Evolutionary conservation across 164 flowering plant genomes (phyloP).

Genomic region (Litsea cubeba): DNA sequence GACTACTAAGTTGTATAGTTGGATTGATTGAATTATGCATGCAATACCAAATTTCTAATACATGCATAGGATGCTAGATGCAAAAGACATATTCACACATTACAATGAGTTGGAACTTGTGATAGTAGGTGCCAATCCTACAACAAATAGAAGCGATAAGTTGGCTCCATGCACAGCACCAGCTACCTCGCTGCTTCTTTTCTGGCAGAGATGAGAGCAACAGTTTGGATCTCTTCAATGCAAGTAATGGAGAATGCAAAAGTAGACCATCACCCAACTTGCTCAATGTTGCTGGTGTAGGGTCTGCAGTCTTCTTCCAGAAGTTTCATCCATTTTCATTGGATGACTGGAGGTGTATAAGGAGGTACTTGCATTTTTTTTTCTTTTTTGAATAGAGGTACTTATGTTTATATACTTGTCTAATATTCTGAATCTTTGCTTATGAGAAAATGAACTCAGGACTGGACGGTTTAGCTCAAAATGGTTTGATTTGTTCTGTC

Average conservation of each 20-base stretch:
- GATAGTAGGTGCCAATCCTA: slow-evolving; percentile 66
- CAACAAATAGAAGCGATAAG: slow-evolving; percentile 60
- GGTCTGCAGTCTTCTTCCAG: slow-evolving; percentile 80
- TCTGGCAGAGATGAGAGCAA: slow-evolving; percentile 45
- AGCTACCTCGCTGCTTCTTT: slow-evolving; percentile 74
- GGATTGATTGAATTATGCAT: no score
- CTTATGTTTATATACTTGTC: no score
- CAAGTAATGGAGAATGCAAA: slow-evolving; percentile 18
- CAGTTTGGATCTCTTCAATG: slow-evolving; percentile 7
- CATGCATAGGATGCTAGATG: no score
- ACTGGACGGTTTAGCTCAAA: no score
- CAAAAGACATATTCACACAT: no score
- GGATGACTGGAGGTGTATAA: slow-evolving; percentile 76
- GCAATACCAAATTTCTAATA: no score
- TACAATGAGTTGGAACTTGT: no score
- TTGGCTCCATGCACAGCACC: slow-evolving; percentile 73
- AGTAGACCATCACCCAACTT: slow-evolving; percentile 17
- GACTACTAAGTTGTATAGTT: no score
- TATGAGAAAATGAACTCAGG: no score
- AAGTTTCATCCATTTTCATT: slow-evolving; percentile 52
- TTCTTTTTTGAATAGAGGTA: slow-evolving; percentile 41
- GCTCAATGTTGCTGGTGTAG: slow-evolving; percentile 81
- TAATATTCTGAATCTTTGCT: no score
- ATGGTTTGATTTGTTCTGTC: no score
- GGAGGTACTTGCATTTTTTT: slow-evolving; percentile 40